A percentile compares a stretch with the other conserved stretches of the same genome.
These are phyloP conservation scores for Penicillium capsulatum DNA, from an alignment of 2,329 filamentous ascomycete species.

Conservation along the genomic window DNA sequence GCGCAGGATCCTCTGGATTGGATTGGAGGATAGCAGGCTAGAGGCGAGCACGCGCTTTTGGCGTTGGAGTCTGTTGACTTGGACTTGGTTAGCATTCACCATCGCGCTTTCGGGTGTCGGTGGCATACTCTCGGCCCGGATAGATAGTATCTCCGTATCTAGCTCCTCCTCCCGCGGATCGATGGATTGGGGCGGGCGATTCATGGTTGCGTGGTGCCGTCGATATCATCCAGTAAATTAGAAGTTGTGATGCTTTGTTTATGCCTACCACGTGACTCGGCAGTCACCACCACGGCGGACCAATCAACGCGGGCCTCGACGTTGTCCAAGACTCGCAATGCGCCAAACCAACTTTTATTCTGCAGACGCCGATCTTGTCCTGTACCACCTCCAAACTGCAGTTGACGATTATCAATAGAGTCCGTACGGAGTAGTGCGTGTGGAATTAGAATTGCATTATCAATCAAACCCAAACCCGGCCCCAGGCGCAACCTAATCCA, in stretches of 20 bases:
- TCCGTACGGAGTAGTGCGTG: too few species aligned
- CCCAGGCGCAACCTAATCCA: background rate
- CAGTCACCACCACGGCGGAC: too few species aligned
- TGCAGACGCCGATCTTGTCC: too few species aligned
- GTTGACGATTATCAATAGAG: too few species aligned
- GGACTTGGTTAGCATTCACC: conserved; percentile 6
- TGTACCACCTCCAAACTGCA: too few species aligned
- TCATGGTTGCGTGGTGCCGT: conserved; percentile 6
- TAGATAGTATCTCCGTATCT: conserved; percentile 40
- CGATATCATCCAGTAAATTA: too few species aligned
- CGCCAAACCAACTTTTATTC: too few species aligned
- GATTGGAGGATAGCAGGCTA: conserved; percentile 40
- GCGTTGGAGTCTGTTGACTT: conserved; percentile 39
- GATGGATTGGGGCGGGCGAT: conserved; percentile 8
- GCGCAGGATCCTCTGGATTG: conserved; percentile 32
- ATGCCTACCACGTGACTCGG: too few species aligned
- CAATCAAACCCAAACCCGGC: too few species aligned
- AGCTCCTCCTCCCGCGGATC: conserved; percentile 28
- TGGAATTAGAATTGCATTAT: too few species aligned
- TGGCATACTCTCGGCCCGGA: conserved; percentile 40
- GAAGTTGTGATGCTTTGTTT: too few species aligned
- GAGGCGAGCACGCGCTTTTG: conserved; percentile 39
- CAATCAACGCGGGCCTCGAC: background rate
- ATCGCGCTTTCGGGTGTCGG: background rate
- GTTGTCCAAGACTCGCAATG: background rate